These are phyloP conservation scores for Skeletonema potamos DNA, from an alignment of 108 stramenopile genomes.

Conservation along the genomic window DNA sequence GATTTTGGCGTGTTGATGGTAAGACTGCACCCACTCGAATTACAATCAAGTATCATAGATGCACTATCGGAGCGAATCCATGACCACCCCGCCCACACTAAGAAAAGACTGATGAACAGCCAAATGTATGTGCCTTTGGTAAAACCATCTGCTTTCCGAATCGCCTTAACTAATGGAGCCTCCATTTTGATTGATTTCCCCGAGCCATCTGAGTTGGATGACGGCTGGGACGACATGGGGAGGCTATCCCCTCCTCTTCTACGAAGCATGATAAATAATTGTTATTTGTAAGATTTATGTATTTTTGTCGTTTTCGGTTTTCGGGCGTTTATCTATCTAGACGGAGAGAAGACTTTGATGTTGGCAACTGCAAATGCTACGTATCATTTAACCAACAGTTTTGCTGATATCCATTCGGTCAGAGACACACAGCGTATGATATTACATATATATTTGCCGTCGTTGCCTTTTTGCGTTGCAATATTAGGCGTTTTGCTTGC, in stretches of 20 bases:
- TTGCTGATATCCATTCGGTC: too few relatives aligned
- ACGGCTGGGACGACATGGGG: constrained; percentile 1
- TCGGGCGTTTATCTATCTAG: neutral
- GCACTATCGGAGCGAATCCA: constrained; percentile 32
- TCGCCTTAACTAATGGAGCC: constrained; percentile 69
- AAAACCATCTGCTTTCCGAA: constrained; percentile 52
- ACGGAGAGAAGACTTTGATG: too few relatives aligned
- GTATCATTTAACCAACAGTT: too few relatives aligned
- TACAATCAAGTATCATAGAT: constrained; percentile 35
- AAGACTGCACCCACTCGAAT: constrained; percentile 13
- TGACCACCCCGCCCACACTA: constrained; percentile 17
- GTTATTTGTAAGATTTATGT: neutral
- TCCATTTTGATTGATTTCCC: constrained; percentile 78
- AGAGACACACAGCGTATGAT: too few relatives aligned
- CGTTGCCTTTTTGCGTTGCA: too few relatives aligned
- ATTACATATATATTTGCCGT: too few relatives aligned
- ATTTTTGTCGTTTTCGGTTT: too few relatives aligned
- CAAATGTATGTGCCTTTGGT: constrained; percentile 62
- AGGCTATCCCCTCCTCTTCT: constrained; percentile 27
- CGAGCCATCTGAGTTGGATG: constrained; percentile 54
- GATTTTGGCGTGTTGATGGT: constrained; percentile 25
- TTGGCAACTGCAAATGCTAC: too few relatives aligned
- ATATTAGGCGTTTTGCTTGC: too few relatives aligned
- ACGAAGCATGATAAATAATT: constrained; percentile 23
- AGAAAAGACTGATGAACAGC: constrained; percentile 19